Evolutionary conservation across 768 basidiomycete species (phyloP).

Genomic region (Leccinum uliginosum): DNA sequence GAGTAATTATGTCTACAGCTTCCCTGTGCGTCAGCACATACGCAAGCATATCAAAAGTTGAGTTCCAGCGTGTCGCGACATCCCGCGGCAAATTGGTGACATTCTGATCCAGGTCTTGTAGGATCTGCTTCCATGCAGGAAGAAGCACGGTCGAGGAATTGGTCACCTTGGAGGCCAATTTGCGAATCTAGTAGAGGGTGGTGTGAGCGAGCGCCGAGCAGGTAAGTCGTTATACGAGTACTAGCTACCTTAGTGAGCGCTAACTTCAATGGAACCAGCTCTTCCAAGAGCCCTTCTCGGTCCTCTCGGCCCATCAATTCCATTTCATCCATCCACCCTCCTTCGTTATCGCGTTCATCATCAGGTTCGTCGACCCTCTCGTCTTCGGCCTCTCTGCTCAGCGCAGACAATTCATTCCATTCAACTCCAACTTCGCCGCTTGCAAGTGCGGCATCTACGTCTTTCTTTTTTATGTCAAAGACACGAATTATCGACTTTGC

Average conservation of each 20-base stretch:
- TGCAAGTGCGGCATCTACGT: no score
- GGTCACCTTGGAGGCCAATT: slow-evolving; percentile 13
- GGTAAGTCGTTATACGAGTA: not conserved
- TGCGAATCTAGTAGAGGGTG: slow-evolving; percentile 27
- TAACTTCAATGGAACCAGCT: slow-evolving; percentile 19
- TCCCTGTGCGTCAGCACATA: slow-evolving; percentile 16
- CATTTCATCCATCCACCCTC: slow-evolving; percentile 26
- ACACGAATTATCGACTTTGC: no score
- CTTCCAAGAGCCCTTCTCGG: slow-evolving; percentile 5
- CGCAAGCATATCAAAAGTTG: slow-evolving; percentile 19
- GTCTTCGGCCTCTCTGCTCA: no score
- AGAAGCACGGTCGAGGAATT: slow-evolving; percentile 21
- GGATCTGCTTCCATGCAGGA: slow-evolving; percentile 14
- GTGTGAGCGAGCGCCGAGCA: not conserved
- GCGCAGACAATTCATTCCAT: no score
- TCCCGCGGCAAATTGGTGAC: slow-evolving; percentile 6
- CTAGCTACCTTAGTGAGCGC: slow-evolving; percentile 23
- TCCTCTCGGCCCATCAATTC: slow-evolving; percentile 13
- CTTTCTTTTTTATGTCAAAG: no score
- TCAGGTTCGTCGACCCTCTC: not conserved
- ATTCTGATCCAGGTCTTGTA: slow-evolving; percentile 8
- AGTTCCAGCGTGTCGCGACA: not conserved
- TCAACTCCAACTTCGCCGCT: no score
- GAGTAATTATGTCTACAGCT: slow-evolving; percentile 21
- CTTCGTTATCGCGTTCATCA: slow-evolving; percentile 5